Conservation (phyloP, 805 yeast species). For the Maudiozyma turicensis region DNA sequence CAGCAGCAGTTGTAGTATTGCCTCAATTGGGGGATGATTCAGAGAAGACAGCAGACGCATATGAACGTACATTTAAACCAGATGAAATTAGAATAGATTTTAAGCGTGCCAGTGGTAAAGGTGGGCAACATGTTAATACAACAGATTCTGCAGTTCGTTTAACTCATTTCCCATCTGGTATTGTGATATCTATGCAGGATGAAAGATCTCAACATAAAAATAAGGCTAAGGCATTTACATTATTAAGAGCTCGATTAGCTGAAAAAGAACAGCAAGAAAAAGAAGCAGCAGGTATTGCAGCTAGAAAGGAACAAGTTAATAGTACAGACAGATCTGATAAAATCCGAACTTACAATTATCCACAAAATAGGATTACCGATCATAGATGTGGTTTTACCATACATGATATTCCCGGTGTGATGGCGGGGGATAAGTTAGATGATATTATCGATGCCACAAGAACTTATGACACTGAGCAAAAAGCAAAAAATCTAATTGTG, state of each 20-base stretch:
- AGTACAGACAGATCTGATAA: slow-evolving; percentile 88
- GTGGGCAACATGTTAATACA: slow-evolving; percentile 97
- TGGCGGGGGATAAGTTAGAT: slow-evolving; percentile 52
- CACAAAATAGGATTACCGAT: slow-evolving; percentile 89
- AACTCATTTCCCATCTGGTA: slow-evolving; percentile 86
- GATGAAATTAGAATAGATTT: slow-evolving; percentile 89
- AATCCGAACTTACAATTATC: slow-evolving; percentile 85
- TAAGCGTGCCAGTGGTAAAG: slow-evolving; percentile 96
- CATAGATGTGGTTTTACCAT: slow-evolving; percentile 77
- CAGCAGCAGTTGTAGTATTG: slow-evolving; percentile 88
- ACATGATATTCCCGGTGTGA: slow-evolving; percentile 62
- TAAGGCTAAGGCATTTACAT: slow-evolving; percentile 82
- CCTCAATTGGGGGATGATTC: slow-evolving; percentile 65
- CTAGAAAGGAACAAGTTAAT: slow-evolving; percentile 74
- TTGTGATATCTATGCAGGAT: slow-evolving; percentile 83
- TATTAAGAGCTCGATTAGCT: slow-evolving; percentile 75
- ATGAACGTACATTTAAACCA: slow-evolving; percentile 65
- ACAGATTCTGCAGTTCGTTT: slow-evolving; percentile 94
- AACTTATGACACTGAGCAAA: slow-evolving; percentile 36
- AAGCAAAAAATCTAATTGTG: slow-evolving; percentile 32
- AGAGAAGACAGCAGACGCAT: slow-evolving; percentile 38
- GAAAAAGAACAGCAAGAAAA: slow-evolving; percentile 62
- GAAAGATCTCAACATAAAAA: slow-evolving; percentile 91
- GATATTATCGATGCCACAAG: slow-evolving; percentile 46
- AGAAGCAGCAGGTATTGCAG: slow-evolving; percentile 52